phyloP scores from a whole-genome alignment of 2,329 filamentous ascomycete species.

The Fusarium goolgardi region DNA sequence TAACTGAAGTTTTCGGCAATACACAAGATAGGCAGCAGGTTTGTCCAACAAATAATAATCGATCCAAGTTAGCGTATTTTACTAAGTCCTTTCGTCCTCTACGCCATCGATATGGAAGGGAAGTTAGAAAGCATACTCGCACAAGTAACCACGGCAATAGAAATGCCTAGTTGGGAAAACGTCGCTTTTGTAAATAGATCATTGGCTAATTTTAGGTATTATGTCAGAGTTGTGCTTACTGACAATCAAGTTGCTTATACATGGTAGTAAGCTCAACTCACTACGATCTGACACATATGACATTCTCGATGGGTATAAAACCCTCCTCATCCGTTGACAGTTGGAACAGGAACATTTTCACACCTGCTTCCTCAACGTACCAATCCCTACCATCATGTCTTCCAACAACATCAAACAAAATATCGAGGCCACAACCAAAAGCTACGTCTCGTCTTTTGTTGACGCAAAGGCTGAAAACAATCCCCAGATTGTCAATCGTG shows the following conservation, averaged over 20 bases:
- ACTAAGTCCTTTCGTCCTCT: too few species aligned
- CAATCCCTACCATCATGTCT: neutral
- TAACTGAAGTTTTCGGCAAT: too few species aligned
- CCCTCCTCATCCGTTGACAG: too few species aligned
- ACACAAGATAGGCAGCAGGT: too few species aligned
- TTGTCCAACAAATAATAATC: too few species aligned
- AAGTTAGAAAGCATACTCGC: too few species aligned
- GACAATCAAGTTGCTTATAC: neutral
- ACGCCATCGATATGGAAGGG: too few species aligned
- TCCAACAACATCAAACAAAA: constrained; percentile 6
- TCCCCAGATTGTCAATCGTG: constrained; percentile 11
- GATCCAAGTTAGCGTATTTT: too few species aligned
- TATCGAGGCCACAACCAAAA: constrained; percentile 15
- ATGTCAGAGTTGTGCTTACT: neutral
- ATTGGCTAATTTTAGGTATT: neutral
- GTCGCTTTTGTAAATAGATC: neutral
- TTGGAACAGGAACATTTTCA: neutral
- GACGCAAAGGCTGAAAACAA: constrained; percentile 20
- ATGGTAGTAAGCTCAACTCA: neutral
- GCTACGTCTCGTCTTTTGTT: constrained; percentile 17
- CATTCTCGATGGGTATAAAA: neutral
- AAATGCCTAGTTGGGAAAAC: neutral
- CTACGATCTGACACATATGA: neutral
- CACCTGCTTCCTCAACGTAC: neutral
- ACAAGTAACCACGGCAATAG: neutral